Percentiles rank a stretch among this genome's conserved stretches.
Conservation (phyloP, 139 green algal species). For the Picochlorum sp. region DNA sequence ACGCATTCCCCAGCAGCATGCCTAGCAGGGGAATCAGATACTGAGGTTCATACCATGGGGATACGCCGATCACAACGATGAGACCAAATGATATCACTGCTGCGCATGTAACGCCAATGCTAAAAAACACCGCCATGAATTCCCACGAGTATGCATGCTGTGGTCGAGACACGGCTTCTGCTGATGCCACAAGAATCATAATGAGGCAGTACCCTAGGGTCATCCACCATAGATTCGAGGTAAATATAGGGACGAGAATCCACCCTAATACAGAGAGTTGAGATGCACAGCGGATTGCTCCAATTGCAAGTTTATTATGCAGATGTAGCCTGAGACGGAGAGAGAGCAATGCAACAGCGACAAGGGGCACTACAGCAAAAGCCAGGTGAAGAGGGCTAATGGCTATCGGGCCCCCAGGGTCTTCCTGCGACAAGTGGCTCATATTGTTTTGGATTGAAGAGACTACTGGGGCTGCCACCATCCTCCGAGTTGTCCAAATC, state of each 20-base stretch:
- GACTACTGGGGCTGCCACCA: no score
- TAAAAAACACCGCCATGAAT: constrained; percentile 33
- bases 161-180: constrained; percentile 54
- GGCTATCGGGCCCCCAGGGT: not conserved
- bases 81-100: constrained; percentile 43
- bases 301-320: constrained; percentile 28
- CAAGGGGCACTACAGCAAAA: constrained; percentile 24
- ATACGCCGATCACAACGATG: constrained; percentile 40
- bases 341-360: constrained; percentile 29
- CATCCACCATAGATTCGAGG: constrained; percentile 33
- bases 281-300: constrained; percentile 22
- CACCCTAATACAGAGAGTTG: constrained; percentile 66
- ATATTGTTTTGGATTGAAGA: no score
- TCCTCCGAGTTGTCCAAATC: no score
- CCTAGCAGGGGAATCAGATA: constrained; percentile 59
- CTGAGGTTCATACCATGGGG: constrained; percentile 57
- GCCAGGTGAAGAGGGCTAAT: constrained; percentile 21
- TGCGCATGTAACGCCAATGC: constrained; percentile 24
- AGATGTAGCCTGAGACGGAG: constrained; percentile 29
- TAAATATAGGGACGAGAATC: constrained; percentile 71
- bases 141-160: constrained; percentile 28
- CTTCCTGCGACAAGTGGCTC: not conserved
- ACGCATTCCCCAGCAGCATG: constrained; percentile 78
- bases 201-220: constrained; percentile 49
- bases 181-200: constrained; percentile 59